Conservation (phyloP, 2,329 filamentous ascomycete species). For the Diplodia sapinea region DNA sequence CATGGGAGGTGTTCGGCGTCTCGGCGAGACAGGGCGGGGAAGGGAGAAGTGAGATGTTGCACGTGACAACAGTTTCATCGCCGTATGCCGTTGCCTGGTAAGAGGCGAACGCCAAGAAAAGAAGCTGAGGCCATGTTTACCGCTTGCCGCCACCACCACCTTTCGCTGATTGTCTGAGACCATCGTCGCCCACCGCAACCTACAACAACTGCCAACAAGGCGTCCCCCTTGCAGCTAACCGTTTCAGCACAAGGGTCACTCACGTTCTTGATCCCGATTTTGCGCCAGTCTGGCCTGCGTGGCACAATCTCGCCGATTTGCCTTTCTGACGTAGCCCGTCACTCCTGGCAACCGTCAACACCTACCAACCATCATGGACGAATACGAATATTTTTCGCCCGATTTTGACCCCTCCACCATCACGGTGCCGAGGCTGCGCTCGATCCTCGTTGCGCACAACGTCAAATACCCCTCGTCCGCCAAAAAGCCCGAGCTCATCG, state of each 20-base stretch:
- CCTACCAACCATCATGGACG: conserved; percentile 43
- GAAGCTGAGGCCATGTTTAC: conserved; percentile 31
- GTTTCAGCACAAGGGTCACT: not conserved
- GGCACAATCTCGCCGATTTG: conserved; percentile 4
- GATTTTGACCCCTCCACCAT: conserved; percentile 84
- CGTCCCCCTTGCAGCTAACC: conserved; percentile 1
- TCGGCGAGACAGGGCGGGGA: not conserved
- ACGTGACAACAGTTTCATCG: not conserved
- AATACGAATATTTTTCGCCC: conserved; percentile 76
- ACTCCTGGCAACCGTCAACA: conserved; percentile 21
- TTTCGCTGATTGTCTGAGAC: conserved; percentile 6
- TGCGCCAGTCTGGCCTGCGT: conserved; percentile 7
- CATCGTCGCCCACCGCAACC: conserved; percentile 7
- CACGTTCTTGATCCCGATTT: not conserved
- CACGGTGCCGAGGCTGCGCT: conserved; percentile 86
- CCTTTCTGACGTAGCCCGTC: conserved; percentile 27
- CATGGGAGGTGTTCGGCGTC: not conserved
- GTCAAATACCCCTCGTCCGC: conserved; percentile 84
- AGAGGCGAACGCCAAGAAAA: conserved; percentile 16
- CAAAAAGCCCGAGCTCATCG: conserved; percentile 88
- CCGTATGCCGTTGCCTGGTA: conserved; percentile 17
- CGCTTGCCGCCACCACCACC: not conserved
- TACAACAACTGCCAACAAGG: not conserved
- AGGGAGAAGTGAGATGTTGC: not conserved
- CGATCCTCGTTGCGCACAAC: conserved; percentile 88